These are phyloP conservation scores for Pisolithus microcarpus DNA, from an alignment of 768 basidiomycete species.

Conservation along the genomic window DNA sequence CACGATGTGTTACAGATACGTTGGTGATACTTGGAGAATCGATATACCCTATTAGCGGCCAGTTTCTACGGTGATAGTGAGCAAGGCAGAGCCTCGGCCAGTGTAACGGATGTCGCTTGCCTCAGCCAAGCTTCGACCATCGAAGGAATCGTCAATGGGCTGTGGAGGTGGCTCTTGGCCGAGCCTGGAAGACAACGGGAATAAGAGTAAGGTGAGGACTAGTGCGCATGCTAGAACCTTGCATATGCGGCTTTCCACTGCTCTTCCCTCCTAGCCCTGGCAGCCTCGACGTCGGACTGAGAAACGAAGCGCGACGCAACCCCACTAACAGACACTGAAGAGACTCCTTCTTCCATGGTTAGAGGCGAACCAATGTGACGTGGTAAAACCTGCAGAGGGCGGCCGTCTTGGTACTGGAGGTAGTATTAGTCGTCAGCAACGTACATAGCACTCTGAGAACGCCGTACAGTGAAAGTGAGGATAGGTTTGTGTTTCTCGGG, in stretches of 20 bases:
- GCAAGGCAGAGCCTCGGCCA: slow-evolving; percentile 4
- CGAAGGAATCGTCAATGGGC: slow-evolving; percentile 69
- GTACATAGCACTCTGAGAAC: no score
- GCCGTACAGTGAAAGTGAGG: neutral
- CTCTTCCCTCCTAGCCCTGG: slow-evolving; percentile 65
- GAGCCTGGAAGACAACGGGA: slow-evolving; percentile 37
- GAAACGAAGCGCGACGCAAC: slow-evolving; percentile 85
- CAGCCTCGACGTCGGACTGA: slow-evolving; percentile 68
- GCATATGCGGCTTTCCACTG: slow-evolving; percentile 91
- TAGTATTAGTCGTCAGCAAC: no score
- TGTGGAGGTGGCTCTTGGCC: slow-evolving; percentile 80
- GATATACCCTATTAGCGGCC: slow-evolving; percentile 74
- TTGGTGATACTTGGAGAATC: neutral
- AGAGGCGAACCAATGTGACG: no score
- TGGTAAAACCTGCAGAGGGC: no score
- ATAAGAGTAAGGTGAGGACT: neutral
- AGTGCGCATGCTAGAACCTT: slow-evolving; percentile 35
- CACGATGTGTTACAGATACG: slow-evolving; percentile 5
- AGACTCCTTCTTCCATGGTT: slow-evolving; percentile 59
- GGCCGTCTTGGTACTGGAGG: no score
- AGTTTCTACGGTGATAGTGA: slow-evolving; percentile 54
- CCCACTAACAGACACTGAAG: slow-evolving; percentile 61
- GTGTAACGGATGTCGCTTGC: slow-evolving; percentile 37
- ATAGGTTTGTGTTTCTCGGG: neutral
- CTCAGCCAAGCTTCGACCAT: slow-evolving; percentile 85